These are phyloP conservation scores for Ceratocystis huliohia DNA, from an alignment of 2,329 filamentous ascomycete species.

Conservation along the genomic window DNA sequence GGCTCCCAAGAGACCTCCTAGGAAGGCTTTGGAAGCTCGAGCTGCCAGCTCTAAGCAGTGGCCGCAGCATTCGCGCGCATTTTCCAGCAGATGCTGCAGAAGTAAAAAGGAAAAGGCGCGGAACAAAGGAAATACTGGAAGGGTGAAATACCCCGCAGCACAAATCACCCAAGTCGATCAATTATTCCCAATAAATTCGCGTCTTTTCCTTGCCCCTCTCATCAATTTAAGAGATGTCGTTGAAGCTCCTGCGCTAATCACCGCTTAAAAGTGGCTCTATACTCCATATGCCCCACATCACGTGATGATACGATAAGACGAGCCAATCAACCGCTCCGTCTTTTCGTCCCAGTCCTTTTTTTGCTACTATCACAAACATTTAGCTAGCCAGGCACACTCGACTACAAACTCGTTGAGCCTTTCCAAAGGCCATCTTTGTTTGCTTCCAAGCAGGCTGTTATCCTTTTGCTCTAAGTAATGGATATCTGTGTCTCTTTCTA, in stretches of 20 bases:
- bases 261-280: conserved; percentile 2
- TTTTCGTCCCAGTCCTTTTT: background rate
- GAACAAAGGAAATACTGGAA: background rate
- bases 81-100: conserved; percentile 14
- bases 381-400: background rate
- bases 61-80: conserved; percentile 14
- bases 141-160: background rate
- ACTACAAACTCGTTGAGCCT: background rate
- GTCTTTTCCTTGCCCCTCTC: background rate
- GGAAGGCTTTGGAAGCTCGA: conserved; percentile 8
- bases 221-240: conserved; percentile 1
- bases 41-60: conserved; percentile 16
- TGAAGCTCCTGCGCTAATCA: conserved; percentile 1
- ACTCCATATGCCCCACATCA: conserved; percentile 12
- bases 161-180: background rate
- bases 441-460: background rate
- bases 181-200: background rate
- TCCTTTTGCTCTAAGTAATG: conserved; percentile 1
- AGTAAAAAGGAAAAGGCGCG: background rate
- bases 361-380: background rate
- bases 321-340: background rate
- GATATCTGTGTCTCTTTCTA: background rate
- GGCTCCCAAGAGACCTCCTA: background rate
- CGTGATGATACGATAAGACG: conserved; percentile 16
- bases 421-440: background rate